phyloP scores from a whole-genome alignment of 176 grass and related monocot species.

The Elaeis guineensis region DNA sequence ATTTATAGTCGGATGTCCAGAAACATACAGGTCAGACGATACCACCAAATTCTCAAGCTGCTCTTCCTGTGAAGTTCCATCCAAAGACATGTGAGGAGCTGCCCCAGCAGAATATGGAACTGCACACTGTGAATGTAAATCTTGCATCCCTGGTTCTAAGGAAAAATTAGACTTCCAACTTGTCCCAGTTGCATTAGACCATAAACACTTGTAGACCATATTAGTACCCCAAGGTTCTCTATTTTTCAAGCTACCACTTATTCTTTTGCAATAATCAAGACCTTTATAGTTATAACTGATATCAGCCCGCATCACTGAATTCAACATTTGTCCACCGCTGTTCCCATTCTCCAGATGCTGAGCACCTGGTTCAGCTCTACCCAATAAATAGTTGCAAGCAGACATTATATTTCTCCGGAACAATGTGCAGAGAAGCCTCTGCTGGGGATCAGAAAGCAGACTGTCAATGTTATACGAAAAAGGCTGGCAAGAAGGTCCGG shows the following conservation, averaged over 20 bases:
- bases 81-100: constrained; percentile 55
- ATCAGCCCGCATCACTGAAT: constrained; percentile 13
- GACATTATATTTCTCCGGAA: constrained; percentile 13
- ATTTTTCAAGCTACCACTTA: constrained; percentile 36
- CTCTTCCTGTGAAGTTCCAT: constrained; percentile 40
- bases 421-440: neutral
- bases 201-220: constrained; percentile 32
- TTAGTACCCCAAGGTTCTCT: constrained; percentile 28
- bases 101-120: constrained; percentile 53
- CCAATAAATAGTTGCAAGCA: constrained; percentile 1
- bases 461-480: neutral
- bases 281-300: constrained; percentile 27
- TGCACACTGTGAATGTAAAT: constrained; percentile 33
- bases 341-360: constrained; percentile 23
- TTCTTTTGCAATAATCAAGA: constrained; percentile 40
- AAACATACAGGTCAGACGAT: constrained; percentile 56
- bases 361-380: neutral
- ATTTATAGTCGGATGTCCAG: neutral
- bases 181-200: constrained; percentile 24
- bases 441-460: neutral
- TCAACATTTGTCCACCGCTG: neutral
- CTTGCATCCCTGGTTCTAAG: constrained; percentile 29
- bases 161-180: constrained; percentile 33
- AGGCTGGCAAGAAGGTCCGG: neutral
- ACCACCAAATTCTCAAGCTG: constrained; percentile 37